Conservation (phyloP, 768 basidiomycete genomes). For the Naganishia antarctica region DNA sequence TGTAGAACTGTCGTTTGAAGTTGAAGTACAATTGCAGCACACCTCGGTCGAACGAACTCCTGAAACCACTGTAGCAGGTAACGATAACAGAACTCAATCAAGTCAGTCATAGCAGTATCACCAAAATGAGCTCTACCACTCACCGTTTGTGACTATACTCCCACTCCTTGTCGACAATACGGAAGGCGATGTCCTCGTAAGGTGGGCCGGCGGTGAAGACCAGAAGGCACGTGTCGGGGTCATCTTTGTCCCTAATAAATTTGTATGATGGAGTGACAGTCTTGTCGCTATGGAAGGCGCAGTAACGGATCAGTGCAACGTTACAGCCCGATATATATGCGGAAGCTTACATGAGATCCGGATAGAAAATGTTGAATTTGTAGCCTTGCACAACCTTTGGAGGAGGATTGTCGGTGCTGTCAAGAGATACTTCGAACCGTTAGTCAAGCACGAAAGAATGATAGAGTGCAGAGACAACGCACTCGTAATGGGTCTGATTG, state of each 20-base stretch:
- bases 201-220: constrained; percentile 95
- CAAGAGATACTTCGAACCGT: no score
- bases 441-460: no score
- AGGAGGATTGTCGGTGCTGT: constrained; percentile 92
- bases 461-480: no score
- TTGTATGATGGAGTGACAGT: constrained; percentile 94
- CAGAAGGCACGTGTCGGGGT: constrained; percentile 87
- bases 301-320: no score
- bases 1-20: constrained; percentile 54
- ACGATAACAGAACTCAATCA: no score
- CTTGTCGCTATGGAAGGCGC: constrained; percentile 94
- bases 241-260: constrained; percentile 86
- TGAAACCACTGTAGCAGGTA: constrained; percentile 81
- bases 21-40: constrained; percentile 95
- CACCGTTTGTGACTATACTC: constrained; percentile 96
- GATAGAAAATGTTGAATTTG: constrained; percentile 99
- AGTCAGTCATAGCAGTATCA: not conserved
- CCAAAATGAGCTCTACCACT: no score
- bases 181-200: constrained; percentile 97
- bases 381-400: constrained; percentile 99
- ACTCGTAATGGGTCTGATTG: constrained; percentile 99
- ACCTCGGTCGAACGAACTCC: constrained; percentile 93
- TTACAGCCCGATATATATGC: no score
- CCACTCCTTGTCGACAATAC: constrained; percentile 97
- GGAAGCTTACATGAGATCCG: constrained; percentile 81